Evolutionary conservation across 164 flowering plant genomes (phyloP), one percentile per base, ranked within the genome.

Genomic region (Liquidambar formosana): DNA sequence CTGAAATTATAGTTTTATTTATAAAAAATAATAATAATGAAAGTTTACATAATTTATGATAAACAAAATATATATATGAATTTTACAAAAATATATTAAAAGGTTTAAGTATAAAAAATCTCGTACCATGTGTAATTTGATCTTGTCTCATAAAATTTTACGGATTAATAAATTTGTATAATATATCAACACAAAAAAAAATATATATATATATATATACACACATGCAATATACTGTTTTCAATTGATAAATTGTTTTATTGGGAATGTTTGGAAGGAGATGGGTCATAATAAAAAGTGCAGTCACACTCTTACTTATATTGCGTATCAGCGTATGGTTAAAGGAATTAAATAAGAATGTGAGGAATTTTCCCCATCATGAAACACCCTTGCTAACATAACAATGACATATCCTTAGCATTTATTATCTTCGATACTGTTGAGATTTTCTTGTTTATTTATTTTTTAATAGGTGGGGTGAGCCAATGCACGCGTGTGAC

Each of bases 401-500:
- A 60, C 16, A 26, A 15, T 43, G 64, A 68, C 58, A 68, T 16
- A 44, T 25, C 27, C 10, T 53, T 28, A 63, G n/a, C 65, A 45
- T 46, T 44, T 16, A 45, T 43, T 4, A 22, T 18, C 27, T 68
- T 14, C 12, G 38, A 19, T 9, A 59, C 59, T 59, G 65, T 61
- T 51, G 9, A 38, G 67, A 52, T 66, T 66, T 67, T 72, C 27
- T 21, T 44, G 10, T 27, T 61, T 18, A 18, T 1, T 53, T 12
- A 3, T 65, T 33, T 28, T 25, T 26, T 10, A 8, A 15, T 25
- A 2, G 47, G n/a, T n/a, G 27, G 5, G 38, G 13, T 19, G 44
- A 11, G 69, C 15, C 51, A 57, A 13, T 54, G 71, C 71, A 68
- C 64, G 71, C 71, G 54, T 68, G 64, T 58, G 52, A 9, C 45